Evolutionary conservation across 1,139 yeast species (phyloP).

Genomic region (Debaryomyces udenii): DNA sequence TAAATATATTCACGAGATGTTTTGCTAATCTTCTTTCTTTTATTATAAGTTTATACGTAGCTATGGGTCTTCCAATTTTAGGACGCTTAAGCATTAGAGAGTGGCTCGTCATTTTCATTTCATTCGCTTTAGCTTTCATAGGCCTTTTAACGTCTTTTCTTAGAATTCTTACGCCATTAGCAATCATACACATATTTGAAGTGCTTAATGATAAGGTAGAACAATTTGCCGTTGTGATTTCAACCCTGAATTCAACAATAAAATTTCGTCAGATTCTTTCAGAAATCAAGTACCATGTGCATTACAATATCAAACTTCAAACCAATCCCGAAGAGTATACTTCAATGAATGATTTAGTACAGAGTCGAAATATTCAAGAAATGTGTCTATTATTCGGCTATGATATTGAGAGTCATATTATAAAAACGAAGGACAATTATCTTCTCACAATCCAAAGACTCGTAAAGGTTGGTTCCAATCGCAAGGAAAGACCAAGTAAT

Average conservation of each 20-base stretch:
- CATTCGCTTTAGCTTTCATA: not conserved
- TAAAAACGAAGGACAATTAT: conserved; percentile 43
- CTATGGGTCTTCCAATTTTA: not conserved
- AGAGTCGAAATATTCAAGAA: conserved; percentile 35
- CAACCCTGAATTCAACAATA: not conserved
- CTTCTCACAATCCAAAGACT: conserved; percentile 40
- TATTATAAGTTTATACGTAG: too few species aligned
- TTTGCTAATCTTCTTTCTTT: too few species aligned
- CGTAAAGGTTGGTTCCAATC: conserved; percentile 14
- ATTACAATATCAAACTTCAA: conserved; percentile 2
- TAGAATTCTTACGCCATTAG: not conserved
- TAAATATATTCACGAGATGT: too few species aligned
- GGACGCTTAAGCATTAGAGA: not conserved
- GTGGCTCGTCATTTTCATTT: not conserved
- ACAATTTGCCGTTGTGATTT: not conserved
- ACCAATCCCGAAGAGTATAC: conserved; percentile 18
- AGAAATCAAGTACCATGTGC: conserved; percentile 1
- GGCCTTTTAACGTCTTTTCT: not conserved
- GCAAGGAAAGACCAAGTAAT: conserved; percentile 14
- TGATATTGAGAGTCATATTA: conserved; percentile 40
- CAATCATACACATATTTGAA: not conserved
- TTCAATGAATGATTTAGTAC: conserved; percentile 34
- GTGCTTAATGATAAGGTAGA: not conserved
- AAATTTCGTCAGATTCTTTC: not conserved
- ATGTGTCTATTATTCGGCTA: conserved; percentile 45